Evolutionary conservation across 164 flowering plant genomes (phyloP), one percentile per base, ranked within the genome.

Genomic region (Annona squamosa): DNA sequence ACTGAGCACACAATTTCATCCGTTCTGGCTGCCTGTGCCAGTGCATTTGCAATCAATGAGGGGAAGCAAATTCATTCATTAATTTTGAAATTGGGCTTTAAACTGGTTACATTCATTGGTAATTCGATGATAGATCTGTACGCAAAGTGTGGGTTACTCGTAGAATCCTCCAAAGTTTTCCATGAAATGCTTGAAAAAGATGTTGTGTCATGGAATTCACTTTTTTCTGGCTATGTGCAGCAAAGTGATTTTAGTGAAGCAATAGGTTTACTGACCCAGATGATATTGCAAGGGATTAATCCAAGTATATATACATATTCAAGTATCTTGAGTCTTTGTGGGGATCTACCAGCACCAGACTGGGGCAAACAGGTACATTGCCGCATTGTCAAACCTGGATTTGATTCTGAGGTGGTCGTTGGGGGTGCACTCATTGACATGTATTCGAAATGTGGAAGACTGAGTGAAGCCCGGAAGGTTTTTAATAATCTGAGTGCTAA

Each of bases 291-390:
- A 48, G 83, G 80, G 17, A 45, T 75, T 61, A 48, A 59, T 3
- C 85, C 81, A 10, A 81, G 61, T 70, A 48, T 74, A 0, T 85
- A 78, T 75, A 81, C 87, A 18, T 85, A 79, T 69, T 81, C 87
- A 6, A 78, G 79, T 56, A 69, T 83, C 75, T 78, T 83, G 66
- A 80, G 81, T 74, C 72, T 79, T 13, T 83, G 81, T 41, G 77
- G 86, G 10, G 84, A 80, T 70, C 71, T 85, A 7, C 85, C 86
- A 18, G 79, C 83, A 37, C 68, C 75, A 4, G 80, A 79, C 47
- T 83, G 85, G 86, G 87, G 87, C 9, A 85, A 71, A 63, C 84
- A 85, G 73, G 79, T 80, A 45, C 88, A 85, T 77, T 72, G 81
- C 68, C 44, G 78, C 68, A 71, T 80, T 12, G 47, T 85, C 16